phyloP scores from a whole-genome alignment of 345 rosid genomes.

The Ricinus communis region DNA sequence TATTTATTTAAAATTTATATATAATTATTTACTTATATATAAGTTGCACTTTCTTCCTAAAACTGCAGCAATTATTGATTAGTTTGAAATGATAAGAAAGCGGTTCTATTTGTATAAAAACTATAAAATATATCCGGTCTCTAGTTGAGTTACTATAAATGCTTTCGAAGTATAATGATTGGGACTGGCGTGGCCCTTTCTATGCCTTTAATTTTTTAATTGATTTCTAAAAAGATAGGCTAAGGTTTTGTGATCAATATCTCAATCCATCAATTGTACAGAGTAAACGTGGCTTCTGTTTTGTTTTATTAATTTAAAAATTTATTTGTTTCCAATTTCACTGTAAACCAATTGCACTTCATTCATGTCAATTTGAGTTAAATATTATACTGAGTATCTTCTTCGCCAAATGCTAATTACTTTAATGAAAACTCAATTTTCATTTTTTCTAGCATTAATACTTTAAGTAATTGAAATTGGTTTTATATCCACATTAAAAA shows the following conservation, averaged over 20 bases:
- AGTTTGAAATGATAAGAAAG: slow-evolving; percentile 13
- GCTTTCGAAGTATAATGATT: too few species aligned
- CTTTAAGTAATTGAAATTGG: too few species aligned
- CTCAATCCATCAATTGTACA: slow-evolving; percentile 8
- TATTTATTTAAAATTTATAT: not conserved
- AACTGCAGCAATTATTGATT: slow-evolving; percentile 31
- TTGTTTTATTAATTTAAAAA: slow-evolving; percentile 5
- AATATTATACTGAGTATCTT: too few species aligned
- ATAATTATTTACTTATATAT: not conserved
- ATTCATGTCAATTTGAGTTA: too few species aligned
- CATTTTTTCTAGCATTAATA: too few species aligned
- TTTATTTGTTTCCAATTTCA: too few species aligned
- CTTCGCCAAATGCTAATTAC: too few species aligned
- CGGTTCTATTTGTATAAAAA: not conserved
- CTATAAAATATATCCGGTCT: too few species aligned
- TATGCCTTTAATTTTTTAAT: not conserved
- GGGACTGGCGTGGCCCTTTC: not conserved
- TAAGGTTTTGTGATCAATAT: slow-evolving; percentile 20
- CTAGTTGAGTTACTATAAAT: too few species aligned
- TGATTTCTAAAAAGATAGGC: slow-evolving; percentile 10
- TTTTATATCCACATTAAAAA: too few species aligned
- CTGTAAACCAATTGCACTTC: too few species aligned
- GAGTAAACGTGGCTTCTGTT: slow-evolving; percentile 19
- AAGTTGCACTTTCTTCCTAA: not conserved
- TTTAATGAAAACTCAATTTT: too few species aligned